Conservation (phyloP, 345 rosid species). For the Trapa bicornis region DNA sequence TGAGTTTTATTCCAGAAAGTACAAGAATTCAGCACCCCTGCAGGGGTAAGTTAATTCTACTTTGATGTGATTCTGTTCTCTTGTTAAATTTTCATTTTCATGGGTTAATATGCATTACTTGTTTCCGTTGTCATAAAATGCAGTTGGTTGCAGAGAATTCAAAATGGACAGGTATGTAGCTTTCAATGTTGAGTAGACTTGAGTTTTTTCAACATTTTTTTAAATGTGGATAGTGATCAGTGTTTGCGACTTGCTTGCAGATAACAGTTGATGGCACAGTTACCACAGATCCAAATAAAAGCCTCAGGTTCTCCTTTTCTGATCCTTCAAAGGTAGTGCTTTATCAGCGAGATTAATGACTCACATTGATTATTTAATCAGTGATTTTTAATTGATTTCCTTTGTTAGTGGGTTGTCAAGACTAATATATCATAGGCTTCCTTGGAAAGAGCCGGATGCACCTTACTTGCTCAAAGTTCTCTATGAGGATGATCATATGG, state of each 20-base stretch:
- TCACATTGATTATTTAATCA: background rate
- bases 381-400: constrained; percentile 2
- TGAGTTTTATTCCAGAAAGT: constrained; percentile 52
- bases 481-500: constrained; percentile 69
- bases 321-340: background rate
- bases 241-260: constrained; percentile 23
- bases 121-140: no score
- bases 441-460: constrained; percentile 81
- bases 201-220: background rate
- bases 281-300: constrained; percentile 37
- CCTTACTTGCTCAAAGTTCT: constrained; percentile 41
- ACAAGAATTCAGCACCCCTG: constrained; percentile 65
- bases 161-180: constrained; percentile 58
- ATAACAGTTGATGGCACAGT: constrained; percentile 48
- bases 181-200: background rate
- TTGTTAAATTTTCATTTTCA: constrained; percentile 1
- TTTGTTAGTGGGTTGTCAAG: constrained; percentile 41
- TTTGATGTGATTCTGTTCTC: background rate
- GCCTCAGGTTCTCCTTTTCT: constrained; percentile 33
- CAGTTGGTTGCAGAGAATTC: constrained; percentile 14
- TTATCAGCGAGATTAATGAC: background rate
- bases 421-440: constrained; percentile 66
- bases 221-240: background rate
- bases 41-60: constrained; percentile 40
- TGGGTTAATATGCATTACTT: no score